Percentiles rank a stretch among this genome's conserved stretches.
Conservation (phyloP, 352 stramenopile genomes). For the Phytophthora pluvialis region DNA sequence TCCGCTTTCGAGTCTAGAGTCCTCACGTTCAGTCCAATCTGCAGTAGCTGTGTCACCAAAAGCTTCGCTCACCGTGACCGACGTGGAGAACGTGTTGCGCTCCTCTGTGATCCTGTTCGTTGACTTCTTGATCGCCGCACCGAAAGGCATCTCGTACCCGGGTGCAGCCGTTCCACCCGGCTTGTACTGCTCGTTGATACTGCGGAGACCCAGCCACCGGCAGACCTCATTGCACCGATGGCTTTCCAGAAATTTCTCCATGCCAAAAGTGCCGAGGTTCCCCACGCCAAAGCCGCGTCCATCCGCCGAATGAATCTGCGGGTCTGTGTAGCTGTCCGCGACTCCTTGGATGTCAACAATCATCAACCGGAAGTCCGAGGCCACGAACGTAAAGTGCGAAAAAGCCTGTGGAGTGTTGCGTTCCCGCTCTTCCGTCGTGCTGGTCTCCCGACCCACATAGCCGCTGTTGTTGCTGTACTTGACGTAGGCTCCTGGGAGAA, state of each 20-base stretch:
- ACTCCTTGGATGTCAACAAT: slow-evolving; percentile 89
- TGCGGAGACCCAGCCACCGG: slow-evolving; percentile 76
- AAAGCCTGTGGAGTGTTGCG: slow-evolving; percentile 87
- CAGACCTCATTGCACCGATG: slow-evolving; percentile 90
- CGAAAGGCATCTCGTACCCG: slow-evolving; percentile 82
- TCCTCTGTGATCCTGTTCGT: slow-evolving; percentile 84
- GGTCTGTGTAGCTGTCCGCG: slow-evolving; percentile 85
- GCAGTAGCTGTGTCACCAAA: slow-evolving; percentile 58
- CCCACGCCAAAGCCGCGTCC: slow-evolving; percentile 82
- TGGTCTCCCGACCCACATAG: slow-evolving; percentile 82
- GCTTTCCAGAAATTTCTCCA: slow-evolving; percentile 89
- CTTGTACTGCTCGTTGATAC: slow-evolving; percentile 84
- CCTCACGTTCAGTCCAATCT: slow-evolving; percentile 32
- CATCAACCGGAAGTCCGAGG: slow-evolving; percentile 86
- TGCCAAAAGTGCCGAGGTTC: slow-evolving; percentile 84
- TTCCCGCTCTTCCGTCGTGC: slow-evolving; percentile 80
- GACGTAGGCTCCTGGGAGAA: slow-evolving; percentile 79
- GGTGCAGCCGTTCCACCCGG: slow-evolving; percentile 76
- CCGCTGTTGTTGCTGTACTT: slow-evolving; percentile 91
- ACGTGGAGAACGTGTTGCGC: slow-evolving; percentile 81
- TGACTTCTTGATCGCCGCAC: slow-evolving; percentile 81
- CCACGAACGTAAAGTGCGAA: slow-evolving; percentile 87
- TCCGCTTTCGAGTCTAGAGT: slow-evolving; percentile 25
- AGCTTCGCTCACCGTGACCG: slow-evolving; percentile 79
- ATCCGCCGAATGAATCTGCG: slow-evolving; percentile 84